Base-by-base conservation (phyloP, 2,329 filamentous ascomycete species). In the Alternaria sp. region DNA sequence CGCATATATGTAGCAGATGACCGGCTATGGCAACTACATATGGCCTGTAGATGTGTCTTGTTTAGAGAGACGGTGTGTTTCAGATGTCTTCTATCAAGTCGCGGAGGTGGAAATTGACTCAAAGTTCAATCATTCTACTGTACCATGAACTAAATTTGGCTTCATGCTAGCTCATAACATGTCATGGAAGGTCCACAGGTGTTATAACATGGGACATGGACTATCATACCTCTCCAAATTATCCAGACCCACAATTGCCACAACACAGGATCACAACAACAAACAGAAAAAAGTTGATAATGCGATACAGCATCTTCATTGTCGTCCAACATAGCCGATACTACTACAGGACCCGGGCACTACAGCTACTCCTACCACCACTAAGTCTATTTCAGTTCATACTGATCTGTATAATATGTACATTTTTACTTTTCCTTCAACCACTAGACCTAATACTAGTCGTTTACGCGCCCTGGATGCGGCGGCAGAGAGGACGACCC, bases 401-500 rank as follows among this genome's bases (percentile, higher is more conserved):
- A 60, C 57, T 57, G 53, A 57, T 60, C 45, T 60, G 36, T 45
- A 38, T 51, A 56, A 40, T 34, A 57, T 40, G 51, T 32, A 46
- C 32, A 46, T 45, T 25, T 34, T 12, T 28, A 22, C 9, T 45
- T n/a, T 34, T n/a, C 20, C 16, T 22, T 12, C 25, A 51, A 34
- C 27, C 5, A 2, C 25, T 3, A 38, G 28, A 2, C 30, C 28
- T 10, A 9, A 10, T 7, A 14, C 12, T 5, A 40, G 3, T 8
- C 18, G 11, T 28, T 43, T 60, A 60, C 25, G 54, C 54, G 40
- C 58, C 58, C 3, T 22, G 57, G 6, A 34, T 60, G 27, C 58
- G 58, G 16, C 58, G 58, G 60, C 58, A 73, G 18, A 67, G 56
- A 16, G 70, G 69, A 11, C 72, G 57, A 8, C 72, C 71, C 8